These are phyloP conservation scores for Rubia yunnanensis DNA, from an alignment of 257 asterid genomes.

Conservation along the genomic window DNA sequence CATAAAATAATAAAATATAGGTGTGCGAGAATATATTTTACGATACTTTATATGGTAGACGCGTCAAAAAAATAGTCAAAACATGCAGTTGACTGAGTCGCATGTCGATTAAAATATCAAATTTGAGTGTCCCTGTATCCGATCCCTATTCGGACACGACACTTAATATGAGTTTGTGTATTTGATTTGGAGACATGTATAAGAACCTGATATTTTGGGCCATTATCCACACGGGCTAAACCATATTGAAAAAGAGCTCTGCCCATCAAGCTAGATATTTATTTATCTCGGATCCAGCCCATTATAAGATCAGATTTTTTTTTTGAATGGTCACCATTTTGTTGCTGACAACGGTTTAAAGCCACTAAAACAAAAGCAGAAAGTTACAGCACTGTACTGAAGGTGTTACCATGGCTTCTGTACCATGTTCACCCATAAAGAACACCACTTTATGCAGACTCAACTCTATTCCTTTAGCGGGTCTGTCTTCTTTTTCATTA, in stretches of 20 bases:
- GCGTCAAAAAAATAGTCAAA: too few species aligned
- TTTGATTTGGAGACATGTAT: too few species aligned
- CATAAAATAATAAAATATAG: too few species aligned
- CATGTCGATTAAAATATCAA: too few species aligned
- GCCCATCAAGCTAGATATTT: neutral
- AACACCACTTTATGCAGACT: conserved; percentile 25
- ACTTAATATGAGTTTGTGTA: too few species aligned
- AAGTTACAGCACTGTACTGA: neutral
- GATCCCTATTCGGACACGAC: too few species aligned
- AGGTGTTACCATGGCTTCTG: conserved; percentile 30
- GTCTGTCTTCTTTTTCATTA: conserved; percentile 28
- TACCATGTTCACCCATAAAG: conserved; percentile 20
- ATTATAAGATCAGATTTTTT: conserved; percentile 2
- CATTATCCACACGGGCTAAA: neutral
- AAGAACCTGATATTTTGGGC: neutral
- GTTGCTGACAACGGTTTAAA: neutral
- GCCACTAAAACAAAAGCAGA: conserved; percentile 7
- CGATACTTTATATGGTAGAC: too few species aligned
- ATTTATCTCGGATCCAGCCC: neutral
- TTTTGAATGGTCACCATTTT: conserved; percentile 7
- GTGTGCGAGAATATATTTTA: too few species aligned
- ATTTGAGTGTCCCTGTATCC: too few species aligned
- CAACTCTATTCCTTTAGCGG: conserved; percentile 24
- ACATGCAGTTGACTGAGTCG: too few species aligned
- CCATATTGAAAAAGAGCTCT: neutral